phyloP scores from a whole-genome alignment of 768 basidiomycete genomes.

The Mrakia blollopis region DNA sequence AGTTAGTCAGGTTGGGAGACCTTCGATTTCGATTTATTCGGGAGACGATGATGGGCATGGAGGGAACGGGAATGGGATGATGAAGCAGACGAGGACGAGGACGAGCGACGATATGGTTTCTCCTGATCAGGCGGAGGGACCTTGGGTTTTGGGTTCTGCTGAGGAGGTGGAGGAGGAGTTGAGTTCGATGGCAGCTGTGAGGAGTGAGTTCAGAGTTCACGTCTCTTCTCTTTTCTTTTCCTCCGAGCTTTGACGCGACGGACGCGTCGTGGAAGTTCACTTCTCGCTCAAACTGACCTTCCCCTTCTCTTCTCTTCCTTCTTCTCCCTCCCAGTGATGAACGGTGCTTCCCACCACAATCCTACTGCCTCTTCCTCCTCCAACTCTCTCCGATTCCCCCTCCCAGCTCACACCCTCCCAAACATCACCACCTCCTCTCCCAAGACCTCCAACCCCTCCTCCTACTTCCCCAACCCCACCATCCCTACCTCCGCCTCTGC shows the following conservation, averaged over 20 bases:
- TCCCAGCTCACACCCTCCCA: background rate
- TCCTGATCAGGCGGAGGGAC: conserved; percentile 42
- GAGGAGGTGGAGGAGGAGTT: conserved; percentile 32
- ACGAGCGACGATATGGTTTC: conserved; percentile 37
- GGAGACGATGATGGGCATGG: too few relatives aligned
- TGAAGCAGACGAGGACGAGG: background rate
- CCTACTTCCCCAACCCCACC: too few relatives aligned
- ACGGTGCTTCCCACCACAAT: background rate
- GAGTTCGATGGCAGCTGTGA: conserved; percentile 40
- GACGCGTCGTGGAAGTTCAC: too few relatives aligned
- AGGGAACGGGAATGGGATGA: too few relatives aligned
- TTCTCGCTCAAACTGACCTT: background rate
- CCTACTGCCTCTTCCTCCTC: conserved; percentile 3
- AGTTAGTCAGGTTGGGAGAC: background rate
- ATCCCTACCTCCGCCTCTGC: background rate
- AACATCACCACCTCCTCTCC: background rate
- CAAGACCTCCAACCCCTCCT: background rate
- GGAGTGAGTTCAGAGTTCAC: conserved; percentile 34
- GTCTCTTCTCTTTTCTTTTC: background rate
- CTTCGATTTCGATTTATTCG: conserved; percentile 20
- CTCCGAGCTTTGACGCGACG: too few relatives aligned
- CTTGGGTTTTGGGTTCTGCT: conserved; percentile 29
- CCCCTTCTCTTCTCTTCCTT: background rate
- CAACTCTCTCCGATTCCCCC: background rate
- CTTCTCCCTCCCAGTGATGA: background rate